A percentile compares a stretch with the other conserved stretches of the same genome.
phyloP scores from a whole-genome alignment of 2,329 filamentous ascomycete species.

The Pyricularia sp. region DNA sequence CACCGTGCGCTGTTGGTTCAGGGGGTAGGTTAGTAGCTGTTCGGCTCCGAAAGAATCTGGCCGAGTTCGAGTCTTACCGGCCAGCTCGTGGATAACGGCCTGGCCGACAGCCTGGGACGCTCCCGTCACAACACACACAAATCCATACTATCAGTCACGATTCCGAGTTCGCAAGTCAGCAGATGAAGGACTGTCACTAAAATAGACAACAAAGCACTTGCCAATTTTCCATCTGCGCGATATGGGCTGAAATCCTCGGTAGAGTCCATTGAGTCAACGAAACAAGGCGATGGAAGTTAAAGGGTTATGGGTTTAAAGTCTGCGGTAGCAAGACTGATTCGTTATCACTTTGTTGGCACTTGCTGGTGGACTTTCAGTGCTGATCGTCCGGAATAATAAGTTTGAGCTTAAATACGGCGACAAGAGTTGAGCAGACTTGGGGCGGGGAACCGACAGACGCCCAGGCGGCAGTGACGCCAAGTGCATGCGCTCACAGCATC shows the following conservation, averaged over 20 bases:
- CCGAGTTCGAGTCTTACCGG: constrained; percentile 25
- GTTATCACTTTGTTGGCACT: background rate
- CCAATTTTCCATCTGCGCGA: constrained; percentile 46
- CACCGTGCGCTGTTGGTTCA: constrained; percentile 45
- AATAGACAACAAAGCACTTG: constrained; percentile 17
- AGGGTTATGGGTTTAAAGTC: background rate
- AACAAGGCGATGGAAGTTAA: background rate
- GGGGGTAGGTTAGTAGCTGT: constrained; percentile 7
- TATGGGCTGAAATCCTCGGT: constrained; percentile 47
- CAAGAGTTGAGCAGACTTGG: background rate
- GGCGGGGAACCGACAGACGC: background rate
- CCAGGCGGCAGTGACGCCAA: background rate
- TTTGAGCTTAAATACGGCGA: background rate
- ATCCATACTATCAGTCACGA: constrained; percentile 40
- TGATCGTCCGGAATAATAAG: background rate
- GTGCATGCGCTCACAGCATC: background rate
- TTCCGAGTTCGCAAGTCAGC: background rate
- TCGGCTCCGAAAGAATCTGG: background rate
- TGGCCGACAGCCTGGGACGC: constrained; percentile 50
- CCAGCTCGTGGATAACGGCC: constrained; percentile 50
- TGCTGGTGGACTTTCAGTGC: background rate
- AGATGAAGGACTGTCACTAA: background rate
- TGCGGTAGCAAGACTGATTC: background rate
- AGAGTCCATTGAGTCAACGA: constrained; percentile 15
- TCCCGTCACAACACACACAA: constrained; percentile 55